Evolutionary conservation across 768 basidiomycete species (phyloP).

Genomic region (Termitomyces sp.): DNA sequence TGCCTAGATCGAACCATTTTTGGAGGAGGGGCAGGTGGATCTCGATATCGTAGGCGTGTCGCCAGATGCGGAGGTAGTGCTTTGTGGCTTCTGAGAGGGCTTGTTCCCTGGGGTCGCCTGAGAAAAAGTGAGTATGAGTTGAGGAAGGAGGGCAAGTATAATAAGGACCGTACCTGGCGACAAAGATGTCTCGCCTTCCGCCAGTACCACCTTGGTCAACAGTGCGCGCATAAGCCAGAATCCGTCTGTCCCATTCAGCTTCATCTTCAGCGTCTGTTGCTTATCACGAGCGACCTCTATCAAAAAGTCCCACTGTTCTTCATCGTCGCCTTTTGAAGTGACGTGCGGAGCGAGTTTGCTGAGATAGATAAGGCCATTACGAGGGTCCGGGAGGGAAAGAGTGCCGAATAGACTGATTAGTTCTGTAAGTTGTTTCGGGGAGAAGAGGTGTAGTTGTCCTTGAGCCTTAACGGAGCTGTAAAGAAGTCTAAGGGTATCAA

Average conservation of each 20-base stretch:
- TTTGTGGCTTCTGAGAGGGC: conserved; percentile 30
- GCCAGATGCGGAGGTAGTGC: conserved; percentile 38
- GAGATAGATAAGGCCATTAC: conserved; percentile 22
- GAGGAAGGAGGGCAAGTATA: neutral
- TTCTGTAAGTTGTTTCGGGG: conserved; percentile 31
- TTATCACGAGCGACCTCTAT: conserved; percentile 44
- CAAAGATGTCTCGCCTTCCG: conserved; percentile 16
- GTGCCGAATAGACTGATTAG: conserved; percentile 50
- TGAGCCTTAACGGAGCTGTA: conserved; percentile 34
- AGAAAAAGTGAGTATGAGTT: neutral
- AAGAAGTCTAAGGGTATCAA: conserved; percentile 33
- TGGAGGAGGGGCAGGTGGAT: conserved; percentile 47
- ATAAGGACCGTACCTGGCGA: conserved; percentile 2
- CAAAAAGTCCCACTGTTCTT: conserved; percentile 49
- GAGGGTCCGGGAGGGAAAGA: conserved; percentile 33
- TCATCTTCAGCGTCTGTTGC: conserved; percentile 22
- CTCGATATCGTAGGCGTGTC: conserved; percentile 32
- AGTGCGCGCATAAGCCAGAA: conserved; percentile 61
- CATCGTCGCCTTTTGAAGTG: conserved; percentile 8
- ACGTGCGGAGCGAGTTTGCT: conserved; percentile 29
- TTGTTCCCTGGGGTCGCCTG: conserved; percentile 16
- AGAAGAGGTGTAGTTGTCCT: conserved; percentile 30
- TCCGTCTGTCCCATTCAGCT: conserved; percentile 41
- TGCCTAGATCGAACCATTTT: conserved; percentile 29
- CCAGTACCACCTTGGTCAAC: conserved; percentile 26